Evolutionary conservation across 116 monocot genomes (phyloP).

Genomic region (Phalaenopsis hybrid): DNA sequence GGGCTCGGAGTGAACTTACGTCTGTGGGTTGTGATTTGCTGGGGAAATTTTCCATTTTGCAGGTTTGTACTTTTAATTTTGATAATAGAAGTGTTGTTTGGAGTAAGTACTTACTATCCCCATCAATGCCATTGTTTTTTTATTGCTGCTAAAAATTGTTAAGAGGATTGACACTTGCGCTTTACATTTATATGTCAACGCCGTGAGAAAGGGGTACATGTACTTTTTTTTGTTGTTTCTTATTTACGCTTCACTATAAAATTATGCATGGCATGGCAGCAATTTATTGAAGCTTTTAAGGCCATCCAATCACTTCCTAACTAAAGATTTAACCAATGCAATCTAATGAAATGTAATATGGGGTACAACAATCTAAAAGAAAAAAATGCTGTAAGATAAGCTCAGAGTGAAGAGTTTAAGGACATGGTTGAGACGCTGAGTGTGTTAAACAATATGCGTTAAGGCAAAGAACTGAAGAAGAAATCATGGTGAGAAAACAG

Average conservation of each 20-base stretch:
- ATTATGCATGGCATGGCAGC: neutral
- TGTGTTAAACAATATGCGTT: neutral
- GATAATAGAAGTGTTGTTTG: neutral
- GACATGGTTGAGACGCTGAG: neutral
- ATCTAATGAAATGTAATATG: too few relatives aligned
- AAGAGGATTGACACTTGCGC: neutral
- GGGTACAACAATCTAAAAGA: neutral
- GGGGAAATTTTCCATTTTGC: constrained; percentile 45
- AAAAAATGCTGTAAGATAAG: neutral
- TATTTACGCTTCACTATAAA: neutral
- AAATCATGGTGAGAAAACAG: neutral
- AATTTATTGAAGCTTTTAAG: neutral
- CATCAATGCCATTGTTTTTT: neutral
- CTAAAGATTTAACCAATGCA: neutral
- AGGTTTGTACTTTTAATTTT: constrained; percentile 16
- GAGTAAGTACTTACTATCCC: neutral
- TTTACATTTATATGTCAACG: neutral
- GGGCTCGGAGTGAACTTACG: constrained; percentile 42
- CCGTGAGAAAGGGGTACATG: neutral
- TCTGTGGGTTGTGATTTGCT: constrained; percentile 50
- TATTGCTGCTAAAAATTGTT: neutral
- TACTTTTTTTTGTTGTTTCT: neutral
- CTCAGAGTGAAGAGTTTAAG: neutral
- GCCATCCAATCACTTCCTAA: neutral
- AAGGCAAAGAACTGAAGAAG: neutral